Evolutionary conservation across 2,329 filamentous ascomycete species (phyloP).

Genomic region (Aspergillus unguis): DNA sequence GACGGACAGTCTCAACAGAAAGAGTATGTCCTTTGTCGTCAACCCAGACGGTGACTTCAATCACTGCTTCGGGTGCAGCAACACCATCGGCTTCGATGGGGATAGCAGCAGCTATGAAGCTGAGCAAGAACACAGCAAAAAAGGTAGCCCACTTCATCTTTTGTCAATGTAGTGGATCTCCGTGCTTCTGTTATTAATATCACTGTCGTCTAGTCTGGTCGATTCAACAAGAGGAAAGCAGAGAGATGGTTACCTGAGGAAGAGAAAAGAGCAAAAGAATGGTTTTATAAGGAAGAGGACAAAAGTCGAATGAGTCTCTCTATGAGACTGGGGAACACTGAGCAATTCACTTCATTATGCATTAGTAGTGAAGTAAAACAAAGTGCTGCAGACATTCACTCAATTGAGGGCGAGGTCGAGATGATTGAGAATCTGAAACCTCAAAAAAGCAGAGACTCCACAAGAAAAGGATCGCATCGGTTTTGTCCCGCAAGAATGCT

Average conservation of each 20-base stretch:
- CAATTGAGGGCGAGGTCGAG: background rate
- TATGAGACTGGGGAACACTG: background rate
- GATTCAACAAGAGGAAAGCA: background rate
- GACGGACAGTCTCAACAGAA: slow-evolving; percentile 33
- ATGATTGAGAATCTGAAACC: background rate
- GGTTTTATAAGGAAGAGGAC: background rate
- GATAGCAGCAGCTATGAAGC: slow-evolving; percentile 21
- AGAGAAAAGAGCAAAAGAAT: background rate
- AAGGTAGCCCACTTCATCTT: slow-evolving; percentile 20
- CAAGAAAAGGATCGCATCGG: background rate
- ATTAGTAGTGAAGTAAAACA: background rate
- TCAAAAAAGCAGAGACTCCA: background rate
- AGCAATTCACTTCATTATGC: background rate
- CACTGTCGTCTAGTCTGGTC: background rate
- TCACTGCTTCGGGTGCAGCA: slow-evolving; percentile 23
- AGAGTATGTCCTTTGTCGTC: slow-evolving; percentile 55
- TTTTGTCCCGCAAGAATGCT: background rate
- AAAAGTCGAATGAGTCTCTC: background rate
- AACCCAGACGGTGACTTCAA: slow-evolving; percentile 58
- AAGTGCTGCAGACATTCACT: background rate
- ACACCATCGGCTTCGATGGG: slow-evolving; percentile 34
- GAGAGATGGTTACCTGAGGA: background rate
- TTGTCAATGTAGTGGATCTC: background rate
- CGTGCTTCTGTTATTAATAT: background rate
- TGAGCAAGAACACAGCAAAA: slow-evolving; percentile 21